phyloP scores from a whole-genome alignment of 495 filamentous ascomycete species.

The Neurospora pannonica region DNA sequence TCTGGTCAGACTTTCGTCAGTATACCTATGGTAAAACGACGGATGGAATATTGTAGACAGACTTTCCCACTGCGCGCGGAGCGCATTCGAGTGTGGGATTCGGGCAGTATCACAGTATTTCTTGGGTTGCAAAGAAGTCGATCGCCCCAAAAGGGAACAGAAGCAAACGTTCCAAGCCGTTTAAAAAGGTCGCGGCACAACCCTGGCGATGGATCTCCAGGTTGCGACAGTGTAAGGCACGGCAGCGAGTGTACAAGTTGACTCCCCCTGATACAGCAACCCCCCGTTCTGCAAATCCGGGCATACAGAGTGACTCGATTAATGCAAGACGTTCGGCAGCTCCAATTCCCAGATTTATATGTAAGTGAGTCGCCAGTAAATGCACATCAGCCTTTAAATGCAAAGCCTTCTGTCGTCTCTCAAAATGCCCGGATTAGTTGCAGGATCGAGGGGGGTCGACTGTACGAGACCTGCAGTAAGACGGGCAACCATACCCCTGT shows the following conservation, averaged over 20 bases:
- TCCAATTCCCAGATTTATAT: not conserved
- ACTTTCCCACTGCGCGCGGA: not conserved
- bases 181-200: not conserved
- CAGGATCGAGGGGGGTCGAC: conserved; percentile 1
- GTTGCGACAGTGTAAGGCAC: not conserved
- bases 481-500: conserved; percentile 14
- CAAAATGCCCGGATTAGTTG: not conserved
- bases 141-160: not conserved
- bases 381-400: not conserved
- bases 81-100: not conserved
- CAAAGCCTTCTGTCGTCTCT: not conserved
- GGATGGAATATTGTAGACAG: not conserved
- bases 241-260: not conserved
- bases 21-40: not conserved
- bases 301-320: not conserved
- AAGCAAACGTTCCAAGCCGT: not conserved
- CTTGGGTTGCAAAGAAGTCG: not conserved
- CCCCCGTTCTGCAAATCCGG: not conserved
- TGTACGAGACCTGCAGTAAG: conserved; percentile 6
- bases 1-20: not conserved
- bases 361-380: not conserved
- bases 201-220: not conserved
- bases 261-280: not conserved
- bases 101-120: not conserved
- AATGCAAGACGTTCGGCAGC: not conserved